Base-by-base conservation (phyloP, 2,329 filamentous ascomycete genomes). In the Drechslera avenae region DNA sequence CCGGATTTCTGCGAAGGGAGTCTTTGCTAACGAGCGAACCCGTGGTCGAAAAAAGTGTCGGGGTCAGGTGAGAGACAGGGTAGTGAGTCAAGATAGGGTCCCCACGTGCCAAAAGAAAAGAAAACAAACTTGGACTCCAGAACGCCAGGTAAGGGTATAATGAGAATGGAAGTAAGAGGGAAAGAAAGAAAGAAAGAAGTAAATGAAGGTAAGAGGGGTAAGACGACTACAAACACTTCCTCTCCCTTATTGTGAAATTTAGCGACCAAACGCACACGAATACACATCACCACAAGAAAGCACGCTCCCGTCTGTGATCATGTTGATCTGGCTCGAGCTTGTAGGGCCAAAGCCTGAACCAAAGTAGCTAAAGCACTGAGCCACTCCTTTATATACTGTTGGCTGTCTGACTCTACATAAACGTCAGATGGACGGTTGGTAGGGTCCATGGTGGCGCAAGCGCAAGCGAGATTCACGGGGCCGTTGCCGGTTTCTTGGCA, bases 401-500 rank as follows among this genome's bases (percentile, higher is more conserved):
- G 43, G 41, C 39, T 31, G 49, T 50, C 53, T 39, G 42, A 19
- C 41, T 49, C 33, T 32, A 37, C 8, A 2, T 35, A 4, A 13
- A 35, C 26, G 26, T 28, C 32, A 46, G 32, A 37, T 39, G 46
- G 31, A 44, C 32, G 46, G 46, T 35, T 48, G 48, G 44, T 28
- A 35, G 52, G 43, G 26, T 28, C 34, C 21, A 26, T 43, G 36
- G 28, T 48, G 46, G 36, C 46, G 39, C 32, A 36, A 31, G 32
- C 31, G 18, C 28, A 58, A 60, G 57, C 57, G 54, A 62, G 33
- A 59, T 62, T 57, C 39, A 52, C 45, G 51, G 46, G 44, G 44
- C 45, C 28, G 37, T 31, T 48, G 37, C 40, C 40, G 45, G 43
- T 43, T 10, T 17, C 50, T 52, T 50, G 50, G 52, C 46, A 48